These are phyloP conservation scores for Pichia cactophila DNA, from an alignment of 1,139 yeast genomes.

Conservation along the genomic window DNA sequence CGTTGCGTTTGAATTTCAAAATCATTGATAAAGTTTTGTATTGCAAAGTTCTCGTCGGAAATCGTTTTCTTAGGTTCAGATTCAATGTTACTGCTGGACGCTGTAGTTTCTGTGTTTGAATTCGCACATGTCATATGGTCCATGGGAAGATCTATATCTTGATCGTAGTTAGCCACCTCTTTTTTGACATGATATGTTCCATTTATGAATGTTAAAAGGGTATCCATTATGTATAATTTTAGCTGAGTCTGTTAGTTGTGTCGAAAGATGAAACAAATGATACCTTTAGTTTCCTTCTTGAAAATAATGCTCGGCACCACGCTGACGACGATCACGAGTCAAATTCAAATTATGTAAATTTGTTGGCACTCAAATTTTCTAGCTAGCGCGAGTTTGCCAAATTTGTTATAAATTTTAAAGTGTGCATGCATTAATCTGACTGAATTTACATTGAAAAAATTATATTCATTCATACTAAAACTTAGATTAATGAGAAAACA, in stretches of 20 bases:
- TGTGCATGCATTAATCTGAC: too few relatives aligned
- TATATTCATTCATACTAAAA: too few relatives aligned
- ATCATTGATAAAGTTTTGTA: not conserved
- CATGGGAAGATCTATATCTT: not conserved
- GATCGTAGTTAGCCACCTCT: not conserved
- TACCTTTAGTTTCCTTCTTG: not conserved
- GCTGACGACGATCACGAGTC: not conserved
- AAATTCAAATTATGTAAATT: not conserved
- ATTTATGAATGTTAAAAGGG: conserved; percentile 9
- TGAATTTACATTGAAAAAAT: too few relatives aligned
- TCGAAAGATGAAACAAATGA: too few relatives aligned
- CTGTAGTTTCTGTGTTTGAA: not conserved
- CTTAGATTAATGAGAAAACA: too few relatives aligned
- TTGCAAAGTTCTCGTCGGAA: not conserved
- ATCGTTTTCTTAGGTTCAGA: not conserved
- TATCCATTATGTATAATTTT: conserved; percentile 6
- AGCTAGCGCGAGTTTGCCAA: too few relatives aligned
- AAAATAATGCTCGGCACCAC: not conserved
- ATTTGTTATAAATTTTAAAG: too few relatives aligned
- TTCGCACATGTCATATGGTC: not conserved
- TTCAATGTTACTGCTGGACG: not conserved
- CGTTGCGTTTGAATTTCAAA: not conserved
- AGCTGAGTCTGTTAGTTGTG: not conserved
- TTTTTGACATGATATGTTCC: conserved; percentile 3
- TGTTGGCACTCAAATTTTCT: too few relatives aligned